A percentile compares a stretch with the other conserved stretches of the same genome.
These are phyloP conservation scores for Neurospora sp. DNA, from an alignment of 495 filamentous ascomycete genomes.

Conservation along the genomic window DNA sequence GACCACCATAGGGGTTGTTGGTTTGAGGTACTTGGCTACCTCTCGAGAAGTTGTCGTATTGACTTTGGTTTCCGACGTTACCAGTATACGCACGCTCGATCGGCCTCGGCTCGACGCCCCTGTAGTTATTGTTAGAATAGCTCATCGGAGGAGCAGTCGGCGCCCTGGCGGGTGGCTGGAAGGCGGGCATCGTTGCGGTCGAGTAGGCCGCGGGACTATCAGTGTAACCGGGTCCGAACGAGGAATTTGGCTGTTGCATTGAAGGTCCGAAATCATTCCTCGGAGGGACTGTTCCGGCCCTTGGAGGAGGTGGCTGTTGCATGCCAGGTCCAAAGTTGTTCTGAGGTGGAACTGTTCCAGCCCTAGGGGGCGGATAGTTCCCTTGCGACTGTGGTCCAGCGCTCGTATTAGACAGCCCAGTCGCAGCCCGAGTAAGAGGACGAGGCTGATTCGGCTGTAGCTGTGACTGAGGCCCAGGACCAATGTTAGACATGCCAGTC, in stretches of 20 bases:
- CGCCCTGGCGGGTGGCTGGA: slow-evolving; percentile 23
- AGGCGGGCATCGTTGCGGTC: slow-evolving; percentile 22
- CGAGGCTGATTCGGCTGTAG: neutral
- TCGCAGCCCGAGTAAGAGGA: neutral
- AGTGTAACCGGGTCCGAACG: slow-evolving; percentile 12
- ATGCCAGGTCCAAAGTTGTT: slow-evolving; percentile 1
- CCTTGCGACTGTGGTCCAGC: neutral
- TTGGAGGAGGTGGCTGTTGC: slow-evolving; percentile 6
- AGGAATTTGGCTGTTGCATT: slow-evolving; percentile 15
- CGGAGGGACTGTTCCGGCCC: slow-evolving; percentile 2
- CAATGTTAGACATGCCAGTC: slow-evolving; percentile 42
- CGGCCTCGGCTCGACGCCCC: slow-evolving; percentile 14
- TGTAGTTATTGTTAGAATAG: slow-evolving; percentile 13
- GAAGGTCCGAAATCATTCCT: slow-evolving; percentile 5
- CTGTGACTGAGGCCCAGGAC: slow-evolving; percentile 20
- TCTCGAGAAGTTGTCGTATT: neutral
- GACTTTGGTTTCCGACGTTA: neutral
- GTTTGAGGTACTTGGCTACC: slow-evolving; percentile 2
- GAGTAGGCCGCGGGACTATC: slow-evolving; percentile 24
- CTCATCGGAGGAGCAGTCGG: slow-evolving; percentile 14
- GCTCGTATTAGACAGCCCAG: neutral
- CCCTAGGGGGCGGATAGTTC: neutral
- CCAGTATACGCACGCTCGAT: neutral
- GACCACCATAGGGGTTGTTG: slow-evolving; percentile 4
- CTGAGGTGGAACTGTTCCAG: slow-evolving; percentile 7